Base-by-base conservation (phyloP, 805 yeast species). In the Millerago galiae region DNA sequence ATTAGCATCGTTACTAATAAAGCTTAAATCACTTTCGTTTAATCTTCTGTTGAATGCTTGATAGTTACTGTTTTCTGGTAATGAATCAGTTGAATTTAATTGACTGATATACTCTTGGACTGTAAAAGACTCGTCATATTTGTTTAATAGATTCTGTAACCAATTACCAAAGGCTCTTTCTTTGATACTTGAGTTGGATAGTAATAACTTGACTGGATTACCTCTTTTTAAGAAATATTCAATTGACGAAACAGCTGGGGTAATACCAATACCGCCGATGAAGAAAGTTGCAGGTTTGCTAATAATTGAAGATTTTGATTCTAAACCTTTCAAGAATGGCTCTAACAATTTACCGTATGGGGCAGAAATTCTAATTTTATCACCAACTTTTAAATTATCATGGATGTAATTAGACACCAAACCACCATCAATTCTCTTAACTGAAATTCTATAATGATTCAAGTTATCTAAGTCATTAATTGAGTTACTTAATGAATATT, bases 231-330 rank as follows among this genome's bases (percentile, higher is more conserved):
- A 30, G 44, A 48, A 54, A 38, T 38, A 53, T 52, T 75, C 75
- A 15, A 70, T 55, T 55, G 79, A 71, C 7, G 85, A 66, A 28
- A 81, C 51, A 27, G 77, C 43, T 28, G 89, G 88, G 6, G 88
- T 82, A 39, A 77, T 74, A 47, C 87, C 88, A 43, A 79, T 77
- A 41, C 88, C 89, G 37, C 80, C 83, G 16, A 77, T 68, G 42
- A 79, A 61, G 25, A 79, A 57, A 2, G 71, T 65, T 16, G 67
- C 54, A 21, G 68, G 66, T 27, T 42, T 42, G 11, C 29, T 26
- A 8, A 34, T 32, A 1, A 28, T 21, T 16, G 55, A 58, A 3
- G 34, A 28, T 26, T 64, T 34, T 25, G 54, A 48, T 37, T 54
- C 35, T n/a, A 48, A 36, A 37, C 55, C 40, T 37, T 58, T 50